Evolutionary conservation across 257 asterid species (phyloP), one percentile per base, ranked within the genome.

Genomic region (Scutellaria baicalensis): DNA sequence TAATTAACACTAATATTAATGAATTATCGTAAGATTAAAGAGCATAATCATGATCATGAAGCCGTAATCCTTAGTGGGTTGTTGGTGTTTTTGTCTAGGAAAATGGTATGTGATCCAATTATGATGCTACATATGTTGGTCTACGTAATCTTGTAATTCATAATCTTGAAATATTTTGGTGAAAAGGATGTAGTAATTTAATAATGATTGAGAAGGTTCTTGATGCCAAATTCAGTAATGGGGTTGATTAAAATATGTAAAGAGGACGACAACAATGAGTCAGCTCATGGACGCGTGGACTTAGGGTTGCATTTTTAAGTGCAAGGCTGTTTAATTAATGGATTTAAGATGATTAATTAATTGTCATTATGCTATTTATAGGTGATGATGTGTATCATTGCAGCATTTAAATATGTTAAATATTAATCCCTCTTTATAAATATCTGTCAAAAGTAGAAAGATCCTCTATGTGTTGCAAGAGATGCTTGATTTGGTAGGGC

Each of bases 311-410:
- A 64, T 64, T 74, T 75, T 73, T 2, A 39, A 78, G 75, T 68
- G 16, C 48, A 49, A 49, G 23, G 21, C 66, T 73, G 55, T 69
- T 65, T 79, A 20, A 8, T 77, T 73, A 75, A 36, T 59, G 33
- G 65, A 0, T 23, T 47, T 13, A 56, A 66, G 33, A 7, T 17
- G 14, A 72, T 60, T 72, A 69, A 52, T 78, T 78, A 69, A 83
- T 57, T 56, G n/a, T 72, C 21, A 27, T 71, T 66, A 75, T 79
- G 76, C 81, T 78, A 79, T 79, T 58, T 77, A 85, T 84, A 84
- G 91, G 87, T 72, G 75, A 73, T 88, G 95, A 86, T 77, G 92
- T 88, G 90, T 84, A 45, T 47, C 42, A 45, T 62, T 20, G 52
- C 66, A 54, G 72, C 27, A 59, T 75, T 77, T 84, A 81, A 72